Evolutionary conservation across 1,139 yeast genomes (phyloP).

Genomic region (Yamadazyma oceani): DNA sequence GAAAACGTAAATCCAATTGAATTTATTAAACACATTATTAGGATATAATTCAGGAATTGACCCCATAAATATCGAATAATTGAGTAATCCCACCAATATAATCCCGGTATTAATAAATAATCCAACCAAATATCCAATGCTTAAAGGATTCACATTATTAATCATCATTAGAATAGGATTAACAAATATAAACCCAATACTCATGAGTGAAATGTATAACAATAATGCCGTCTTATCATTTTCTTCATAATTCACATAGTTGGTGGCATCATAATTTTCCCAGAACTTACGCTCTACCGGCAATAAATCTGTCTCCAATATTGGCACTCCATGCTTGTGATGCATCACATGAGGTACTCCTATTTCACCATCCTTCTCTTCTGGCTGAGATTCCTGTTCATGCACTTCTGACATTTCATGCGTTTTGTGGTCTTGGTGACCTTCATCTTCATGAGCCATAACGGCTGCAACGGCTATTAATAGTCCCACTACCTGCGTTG

Average conservation of each 20-base stretch:
- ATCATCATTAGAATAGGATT: slow-evolving; percentile 74
- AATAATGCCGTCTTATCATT: slow-evolving; percentile 53
- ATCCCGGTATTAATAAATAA: slow-evolving; percentile 52
- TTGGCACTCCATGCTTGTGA: slow-evolving; percentile 74
- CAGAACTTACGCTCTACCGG: slow-evolving; percentile 77
- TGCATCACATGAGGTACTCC: slow-evolving; percentile 54
- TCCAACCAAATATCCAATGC: slow-evolving; percentile 52
- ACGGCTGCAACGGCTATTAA: not conserved
- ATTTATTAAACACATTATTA: slow-evolving; percentile 65
- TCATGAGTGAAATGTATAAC: slow-evolving; percentile 53
- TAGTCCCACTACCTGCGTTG: too few relatives aligned
- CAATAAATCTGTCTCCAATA: slow-evolving; percentile 63
- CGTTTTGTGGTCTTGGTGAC: slow-evolving; percentile 1
- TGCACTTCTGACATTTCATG: slow-evolving; percentile 4
- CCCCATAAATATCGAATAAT: slow-evolving; percentile 58
- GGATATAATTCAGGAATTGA: slow-evolving; percentile 73
- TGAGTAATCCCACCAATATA: slow-evolving; percentile 52
- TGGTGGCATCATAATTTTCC: slow-evolving; percentile 80
- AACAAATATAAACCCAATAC: slow-evolving; percentile 49
- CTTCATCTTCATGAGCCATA: slow-evolving; percentile 4
- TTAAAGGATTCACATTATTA: slow-evolving; percentile 54
- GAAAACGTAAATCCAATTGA: slow-evolving; percentile 61
- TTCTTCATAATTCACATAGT: slow-evolving; percentile 61
- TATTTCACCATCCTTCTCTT: slow-evolving; percentile 1
- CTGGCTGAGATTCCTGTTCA: too few relatives aligned